Conservation (phyloP, 495 filamentous ascomycete genomes). For the Aspergillus incahuasiensis region DNA sequence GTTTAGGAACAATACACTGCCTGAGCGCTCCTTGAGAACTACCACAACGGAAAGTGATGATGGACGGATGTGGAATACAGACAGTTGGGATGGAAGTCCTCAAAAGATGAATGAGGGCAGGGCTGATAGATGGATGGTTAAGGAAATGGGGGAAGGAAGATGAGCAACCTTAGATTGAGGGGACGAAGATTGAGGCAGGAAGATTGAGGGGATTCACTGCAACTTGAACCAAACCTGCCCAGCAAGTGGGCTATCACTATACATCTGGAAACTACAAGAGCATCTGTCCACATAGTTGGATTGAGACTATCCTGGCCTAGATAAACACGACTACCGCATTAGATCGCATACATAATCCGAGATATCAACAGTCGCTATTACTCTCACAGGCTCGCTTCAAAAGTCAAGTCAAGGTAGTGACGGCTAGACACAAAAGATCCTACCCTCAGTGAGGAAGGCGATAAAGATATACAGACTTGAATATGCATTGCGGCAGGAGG, state of each 20-base stretch:
- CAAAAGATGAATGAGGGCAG: not conserved
- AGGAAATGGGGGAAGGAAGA: not conserved
- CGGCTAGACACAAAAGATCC: not conserved
- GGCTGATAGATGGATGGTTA: not conserved
- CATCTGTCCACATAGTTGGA: not conserved
- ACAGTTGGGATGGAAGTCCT: too few relatives aligned
- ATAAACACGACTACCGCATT: slow-evolving; percentile 3
- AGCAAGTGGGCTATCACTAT: not conserved
- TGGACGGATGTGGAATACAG: not conserved
- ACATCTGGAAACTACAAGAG: not conserved
- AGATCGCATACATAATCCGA: slow-evolving; percentile 7
- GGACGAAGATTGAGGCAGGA: too few relatives aligned
- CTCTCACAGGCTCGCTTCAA: slow-evolving; percentile 7
- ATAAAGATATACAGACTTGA: slow-evolving; percentile 2
- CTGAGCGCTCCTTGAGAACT: too few relatives aligned
- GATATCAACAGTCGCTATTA: slow-evolving; percentile 8
- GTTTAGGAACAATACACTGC: too few relatives aligned
- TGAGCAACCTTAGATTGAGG: not conserved
- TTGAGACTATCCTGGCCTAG: slow-evolving; percentile 8
- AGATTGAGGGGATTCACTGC: not conserved
- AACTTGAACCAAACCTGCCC: too few relatives aligned
- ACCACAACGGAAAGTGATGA: too few relatives aligned
- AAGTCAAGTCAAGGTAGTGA: not conserved
- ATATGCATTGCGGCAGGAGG: not conserved
- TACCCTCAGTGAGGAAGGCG: not conserved